Conservation (phyloP, 768 basidiomycete genomes). For the Obba rivulosa region DNA sequence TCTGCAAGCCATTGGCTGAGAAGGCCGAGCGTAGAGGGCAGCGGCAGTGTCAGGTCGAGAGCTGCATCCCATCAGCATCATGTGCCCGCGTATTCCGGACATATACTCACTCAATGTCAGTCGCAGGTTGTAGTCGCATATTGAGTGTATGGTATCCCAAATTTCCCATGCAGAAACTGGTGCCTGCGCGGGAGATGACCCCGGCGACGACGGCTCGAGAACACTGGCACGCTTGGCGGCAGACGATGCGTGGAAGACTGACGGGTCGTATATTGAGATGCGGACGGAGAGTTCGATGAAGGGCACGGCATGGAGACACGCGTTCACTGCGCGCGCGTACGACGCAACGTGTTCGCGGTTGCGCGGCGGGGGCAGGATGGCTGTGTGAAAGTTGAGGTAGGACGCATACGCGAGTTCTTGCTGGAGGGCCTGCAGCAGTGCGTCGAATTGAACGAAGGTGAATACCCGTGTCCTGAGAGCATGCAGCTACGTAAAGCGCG, state of each 20-base stretch:
- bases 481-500: background rate
- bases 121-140: conserved; percentile 80
- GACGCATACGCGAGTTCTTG: conserved; percentile 92
- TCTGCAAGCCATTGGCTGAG: conserved; percentile 91
- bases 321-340: conserved; percentile 87
- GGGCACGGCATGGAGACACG: conserved; percentile 63
- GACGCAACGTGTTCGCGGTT: conserved; percentile 82
- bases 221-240: conserved; percentile 7
- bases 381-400: conserved; percentile 81
- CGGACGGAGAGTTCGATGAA: conserved; percentile 80
- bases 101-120: conserved; percentile 59
- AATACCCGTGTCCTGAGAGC: background rate
- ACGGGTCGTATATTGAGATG: conserved; percentile 76
- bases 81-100: background rate
- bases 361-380: conserved; percentile 85
- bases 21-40: conserved; percentile 72
- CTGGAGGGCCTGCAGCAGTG: conserved; percentile 63
- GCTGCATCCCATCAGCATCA: conserved; percentile 44
- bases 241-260: conserved; percentile 41
- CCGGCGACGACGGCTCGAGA: background rate
- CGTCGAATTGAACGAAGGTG: background rate
- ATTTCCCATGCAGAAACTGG: conserved; percentile 81
- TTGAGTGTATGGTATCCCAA: conserved; percentile 92
- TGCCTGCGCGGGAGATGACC: conserved; percentile 16
- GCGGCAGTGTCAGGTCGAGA: conserved; percentile 84